Evolutionary conservation across 176 grass and related monocot species (phyloP), one percentile per base, ranked within the genome.

Genomic region (Dendrocalamus sinicus): DNA sequence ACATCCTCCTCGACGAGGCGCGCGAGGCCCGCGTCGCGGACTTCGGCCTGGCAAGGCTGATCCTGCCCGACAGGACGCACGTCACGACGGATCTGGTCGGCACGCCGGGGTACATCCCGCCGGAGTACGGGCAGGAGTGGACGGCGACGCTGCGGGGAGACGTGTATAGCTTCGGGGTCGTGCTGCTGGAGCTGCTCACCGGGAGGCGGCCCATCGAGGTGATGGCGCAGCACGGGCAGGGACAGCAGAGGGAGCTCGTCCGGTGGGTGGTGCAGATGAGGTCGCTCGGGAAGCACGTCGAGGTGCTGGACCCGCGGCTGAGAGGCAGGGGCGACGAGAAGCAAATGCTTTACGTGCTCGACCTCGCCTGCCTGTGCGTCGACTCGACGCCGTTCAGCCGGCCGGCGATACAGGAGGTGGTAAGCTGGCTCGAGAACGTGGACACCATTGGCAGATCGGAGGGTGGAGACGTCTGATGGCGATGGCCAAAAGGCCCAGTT

Each of bases 161-260:
- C 70, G 90, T 97, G 30, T 97, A 97, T 86, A 97, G 92, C 83
- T 94, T 91, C 74, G 92, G 95, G 8, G 95, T 97, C 19, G 95
- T 97, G 67, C 87, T 97, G 67, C 87, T 97, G 43, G 95, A 97
- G 82, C 95, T 97, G 40, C 86, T 97, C 28, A 97, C 95, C 12
- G 90, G 90, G 6, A 69, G 67, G 67, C 73, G 43, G 12, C 90
- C 90, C 44, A 60, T 92, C 26, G 90, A 89, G 83, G 4, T 83
- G 4, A 2, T 75, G 74, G 20, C 51, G 40, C 39, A 20, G 7
- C 55, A 64, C 12, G 61, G 12, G 13, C 50, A 37, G 41, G 67
- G 66, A 48, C 77, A 19, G 40, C 79, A 45, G 40, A 71, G 79
- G 65, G 89, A 72, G 10, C 85, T 91, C 1, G 85, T 88, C 30